phyloP scores from a whole-genome alignment of 225 moss, liverwort and hornwort species.

The Marchantia paleacea region DNA sequence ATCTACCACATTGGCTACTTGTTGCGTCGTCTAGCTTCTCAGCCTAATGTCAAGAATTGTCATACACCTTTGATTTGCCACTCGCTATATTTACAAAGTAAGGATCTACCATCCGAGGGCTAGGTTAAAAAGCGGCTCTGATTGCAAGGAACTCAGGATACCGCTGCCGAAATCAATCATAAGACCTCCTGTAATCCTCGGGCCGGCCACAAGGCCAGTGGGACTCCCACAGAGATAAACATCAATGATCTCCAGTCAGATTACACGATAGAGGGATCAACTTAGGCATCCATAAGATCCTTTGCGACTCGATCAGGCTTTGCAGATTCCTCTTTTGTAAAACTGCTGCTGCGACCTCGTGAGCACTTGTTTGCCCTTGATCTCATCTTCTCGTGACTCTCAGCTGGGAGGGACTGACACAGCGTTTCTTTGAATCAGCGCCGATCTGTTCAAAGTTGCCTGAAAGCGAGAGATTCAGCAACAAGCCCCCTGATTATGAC shows the following conservation, averaged over 20 bases:
- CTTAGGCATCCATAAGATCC: slow-evolving; percentile 1
- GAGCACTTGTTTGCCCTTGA: slow-evolving; percentile 16
- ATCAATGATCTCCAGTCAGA: slow-evolving; percentile 1
- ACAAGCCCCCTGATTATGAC: slow-evolving; percentile 17
- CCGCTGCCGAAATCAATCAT: not conserved
- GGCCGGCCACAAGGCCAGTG: slow-evolving; percentile 1
- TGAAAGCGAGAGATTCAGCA: slow-evolving; percentile 22
- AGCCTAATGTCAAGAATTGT: not conserved
- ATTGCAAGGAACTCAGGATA: not conserved
- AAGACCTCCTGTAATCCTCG: slow-evolving; percentile 4
- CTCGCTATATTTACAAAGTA: not conserved
- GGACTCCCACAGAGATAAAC: slow-evolving; percentile 15
- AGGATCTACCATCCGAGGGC: slow-evolving; percentile 5
- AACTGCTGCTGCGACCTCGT: slow-evolving; percentile 19
- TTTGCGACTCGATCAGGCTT: not conserved
- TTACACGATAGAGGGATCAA: not conserved
- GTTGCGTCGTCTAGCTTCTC: not conserved
- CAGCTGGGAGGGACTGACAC: slow-evolving; percentile 20
- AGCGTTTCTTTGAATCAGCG: slow-evolving; percentile 22
- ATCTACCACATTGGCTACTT: not conserved
- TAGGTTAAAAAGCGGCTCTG: not conserved
- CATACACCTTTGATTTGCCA: slow-evolving; percentile 1
- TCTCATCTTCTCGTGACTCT: slow-evolving; percentile 15
- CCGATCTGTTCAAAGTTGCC: slow-evolving; percentile 26
- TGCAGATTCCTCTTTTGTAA: slow-evolving; percentile 14